These are phyloP conservation scores for Solanum gandarillasii DNA, from an alignment of 257 asterid species.

Conservation along the genomic window DNA sequence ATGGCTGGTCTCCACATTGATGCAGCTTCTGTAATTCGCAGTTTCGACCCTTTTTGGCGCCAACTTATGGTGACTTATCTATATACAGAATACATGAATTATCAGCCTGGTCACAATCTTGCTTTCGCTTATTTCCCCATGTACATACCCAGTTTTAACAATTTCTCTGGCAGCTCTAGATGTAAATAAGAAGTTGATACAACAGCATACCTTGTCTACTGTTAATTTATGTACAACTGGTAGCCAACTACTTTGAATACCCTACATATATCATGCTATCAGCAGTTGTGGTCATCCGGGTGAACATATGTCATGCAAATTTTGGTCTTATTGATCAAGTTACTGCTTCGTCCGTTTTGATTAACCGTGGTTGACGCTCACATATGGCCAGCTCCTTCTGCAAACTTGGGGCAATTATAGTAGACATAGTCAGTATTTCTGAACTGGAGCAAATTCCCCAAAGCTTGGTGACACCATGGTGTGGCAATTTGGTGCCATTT, in stretches of 20 bases:
- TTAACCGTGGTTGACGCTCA: not conserved
- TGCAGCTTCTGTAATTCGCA: not conserved
- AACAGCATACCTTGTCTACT: not conserved
- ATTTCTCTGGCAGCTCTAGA: not conserved
- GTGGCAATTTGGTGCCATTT: not conserved
- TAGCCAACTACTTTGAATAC: not conserved
- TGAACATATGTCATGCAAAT: not conserved
- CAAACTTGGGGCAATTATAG: not conserved
- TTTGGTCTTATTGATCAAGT: not conserved
- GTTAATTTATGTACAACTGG: not conserved
- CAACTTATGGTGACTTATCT: not conserved
- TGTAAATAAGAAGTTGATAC: not conserved
- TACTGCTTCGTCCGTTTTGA: not conserved
- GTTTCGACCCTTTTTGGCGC: not conserved
- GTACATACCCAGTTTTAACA: not conserved
- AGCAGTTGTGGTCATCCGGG: not conserved
- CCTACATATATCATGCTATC: not conserved
- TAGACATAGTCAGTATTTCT: not conserved
- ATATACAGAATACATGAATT: not conserved
- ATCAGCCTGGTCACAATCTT: not conserved
- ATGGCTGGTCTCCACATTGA: not conserved
- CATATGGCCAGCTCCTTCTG: not conserved
- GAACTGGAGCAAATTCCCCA: not conserved
- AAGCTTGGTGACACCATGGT: not conserved
- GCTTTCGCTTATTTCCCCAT: not conserved